Evolutionary conservation across 2,329 filamentous ascomycete genomes (phyloP).

Genomic region (Amesomyces nigricolor): DNA sequence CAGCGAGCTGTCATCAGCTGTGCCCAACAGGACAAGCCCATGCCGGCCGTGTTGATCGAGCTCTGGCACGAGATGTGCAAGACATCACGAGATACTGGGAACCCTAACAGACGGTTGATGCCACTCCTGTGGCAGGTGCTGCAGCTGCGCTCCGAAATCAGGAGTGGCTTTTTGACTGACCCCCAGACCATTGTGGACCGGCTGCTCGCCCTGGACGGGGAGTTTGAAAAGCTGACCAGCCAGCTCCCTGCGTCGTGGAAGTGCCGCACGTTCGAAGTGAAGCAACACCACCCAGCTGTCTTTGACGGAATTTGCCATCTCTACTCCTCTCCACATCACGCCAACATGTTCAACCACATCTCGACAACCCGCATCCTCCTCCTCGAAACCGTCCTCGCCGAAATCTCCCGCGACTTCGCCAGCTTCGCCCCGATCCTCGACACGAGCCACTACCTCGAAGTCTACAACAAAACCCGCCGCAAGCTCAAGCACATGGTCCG

Average conservation of each 20-base stretch:
- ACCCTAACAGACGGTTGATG: constrained; percentile 40
- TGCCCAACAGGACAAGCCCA: constrained; percentile 43
- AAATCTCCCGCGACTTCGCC: constrained; percentile 35
- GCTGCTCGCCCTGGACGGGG: constrained; percentile 38
- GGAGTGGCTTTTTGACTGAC: constrained; percentile 32
- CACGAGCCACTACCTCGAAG: constrained; percentile 29
- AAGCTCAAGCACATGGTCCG: constrained; percentile 38
- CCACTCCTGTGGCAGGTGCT: constrained; percentile 42
- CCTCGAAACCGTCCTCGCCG: constrained; percentile 42
- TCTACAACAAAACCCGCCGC: constrained; percentile 34
- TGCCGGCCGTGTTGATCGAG: constrained; percentile 44
- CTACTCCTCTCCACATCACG: constrained; percentile 41
- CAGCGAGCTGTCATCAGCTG: constrained; percentile 48
- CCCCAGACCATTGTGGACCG: constrained; percentile 38
- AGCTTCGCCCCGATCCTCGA: constrained; percentile 24
- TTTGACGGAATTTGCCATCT: constrained; percentile 40
- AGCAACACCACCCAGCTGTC: constrained; percentile 37
- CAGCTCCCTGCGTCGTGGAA: constrained; percentile 38
- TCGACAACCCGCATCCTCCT: constrained; percentile 43
- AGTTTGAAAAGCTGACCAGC: constrained; percentile 37
- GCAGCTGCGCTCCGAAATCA: constrained; percentile 44
- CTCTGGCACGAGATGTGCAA: constrained; percentile 40
- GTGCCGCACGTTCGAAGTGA: constrained; percentile 38
- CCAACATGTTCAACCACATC: constrained; percentile 45
- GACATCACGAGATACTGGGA: constrained; percentile 30